Percentiles rank a stretch among this genome's conserved stretches.
These are phyloP conservation scores for Rhododendron williamsianum DNA, from an alignment of 148 eudicot species.

Conservation along the genomic window DNA sequence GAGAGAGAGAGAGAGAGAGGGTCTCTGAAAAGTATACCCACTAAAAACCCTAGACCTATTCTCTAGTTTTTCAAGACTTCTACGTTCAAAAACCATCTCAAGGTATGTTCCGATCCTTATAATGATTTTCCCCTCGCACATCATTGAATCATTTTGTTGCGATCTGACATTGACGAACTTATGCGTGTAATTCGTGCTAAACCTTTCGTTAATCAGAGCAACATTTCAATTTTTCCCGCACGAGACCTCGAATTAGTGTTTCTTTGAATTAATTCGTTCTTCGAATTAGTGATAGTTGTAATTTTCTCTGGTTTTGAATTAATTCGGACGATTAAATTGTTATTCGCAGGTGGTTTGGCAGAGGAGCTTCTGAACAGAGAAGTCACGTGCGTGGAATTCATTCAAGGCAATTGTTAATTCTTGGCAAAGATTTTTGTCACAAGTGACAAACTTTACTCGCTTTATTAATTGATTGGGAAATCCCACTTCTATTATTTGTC, in stretches of 20 bases:
- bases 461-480: background rate
- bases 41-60: background rate
- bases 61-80: background rate
- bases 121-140: background rate
- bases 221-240: background rate
- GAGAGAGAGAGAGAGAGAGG: background rate
- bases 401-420: background rate
- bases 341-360: background rate
- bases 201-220: background rate
- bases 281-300: background rate
- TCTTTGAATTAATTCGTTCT: background rate
- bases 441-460: background rate
- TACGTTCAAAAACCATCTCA: background rate
- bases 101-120: background rate
- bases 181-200: background rate
- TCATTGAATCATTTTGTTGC: background rate
- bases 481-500: slow-evolving; percentile 1
- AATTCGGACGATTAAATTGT: background rate
- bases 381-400: background rate
- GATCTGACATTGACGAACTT: background rate
- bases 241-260: background rate
- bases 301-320: background rate
- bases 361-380: background rate
- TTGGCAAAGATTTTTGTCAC: background rate
- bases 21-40: background rate